Evolutionary conservation across 2,329 filamentous ascomycete species (phyloP), one percentile per base, ranked within the genome.

Genomic region (Aschersonia sp.): DNA sequence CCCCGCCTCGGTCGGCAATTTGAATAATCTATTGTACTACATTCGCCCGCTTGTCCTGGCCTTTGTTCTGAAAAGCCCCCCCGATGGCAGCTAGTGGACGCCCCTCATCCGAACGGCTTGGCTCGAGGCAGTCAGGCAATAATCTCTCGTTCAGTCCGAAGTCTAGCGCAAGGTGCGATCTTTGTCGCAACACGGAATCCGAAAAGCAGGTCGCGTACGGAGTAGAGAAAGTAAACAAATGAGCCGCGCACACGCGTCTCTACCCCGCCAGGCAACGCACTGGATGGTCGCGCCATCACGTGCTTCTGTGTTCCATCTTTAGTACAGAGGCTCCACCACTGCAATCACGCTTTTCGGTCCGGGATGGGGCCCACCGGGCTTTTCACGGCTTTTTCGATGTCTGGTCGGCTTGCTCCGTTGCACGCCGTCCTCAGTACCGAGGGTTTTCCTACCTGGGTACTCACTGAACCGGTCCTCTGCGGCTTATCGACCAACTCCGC

Each of bases 151-250:
- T 22, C 22, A 22, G 22, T 22, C 22, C 22, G 22, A 22, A 39
- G 35, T 39, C 35, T 39, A 12, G 35, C 35, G 8, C 12, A 8
- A 9, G 35, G 9, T 12, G 8, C 12, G 2, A 39, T 9, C 12
- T 39, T 39, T 39, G 35, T 39, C 35, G 35, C 12, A 12, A 4
- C 35, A 22, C 22, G 4, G 22, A 22, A 22, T 22, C 22, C 22
- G 22, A 22, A 22, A 22, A 22, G 22, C 22, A 22, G 22, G 22
- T 22, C 22, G 22, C 22, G 22, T 22, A 22, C 22, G 2, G 40
- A 11, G 11, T 6, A n/a, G 5, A 41, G 35, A 46, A 53, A 55
- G 54, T 56, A 55, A 56, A 56, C 52, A 56, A 54, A 50, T 43
- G 41, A 14, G 31, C 12, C 29, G 31, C 22, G n/a, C 47, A 8